These are phyloP conservation scores for Albugo candida DNA, from an alignment of 352 stramenopile species.

Conservation along the genomic window DNA sequence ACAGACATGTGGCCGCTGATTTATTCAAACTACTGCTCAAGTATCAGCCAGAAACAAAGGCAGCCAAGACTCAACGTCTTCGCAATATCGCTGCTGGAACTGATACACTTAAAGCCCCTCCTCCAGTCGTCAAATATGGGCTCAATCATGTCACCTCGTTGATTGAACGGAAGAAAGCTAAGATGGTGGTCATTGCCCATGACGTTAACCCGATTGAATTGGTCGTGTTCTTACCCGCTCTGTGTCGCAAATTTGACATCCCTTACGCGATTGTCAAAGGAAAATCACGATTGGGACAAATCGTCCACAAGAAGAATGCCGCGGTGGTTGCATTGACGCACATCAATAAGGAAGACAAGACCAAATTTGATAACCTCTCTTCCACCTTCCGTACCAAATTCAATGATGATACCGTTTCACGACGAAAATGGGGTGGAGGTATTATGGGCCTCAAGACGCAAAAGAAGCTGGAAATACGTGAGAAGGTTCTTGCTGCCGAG, in stretches of 20 bases:
- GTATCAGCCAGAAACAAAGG: conserved; percentile 98
- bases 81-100: conserved; percentile 91
- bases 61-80: conserved; percentile 93
- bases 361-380: conserved; percentile 88
- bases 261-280: conserved; percentile 99
- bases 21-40: conserved; percentile 98
- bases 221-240: conserved; percentile 93
- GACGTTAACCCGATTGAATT: conserved; percentile 98
- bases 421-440: conserved; percentile 97
- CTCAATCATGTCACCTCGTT: conserved; percentile 98
- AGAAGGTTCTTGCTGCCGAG: conserved; percentile 94
- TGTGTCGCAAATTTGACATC: conserved; percentile 99
- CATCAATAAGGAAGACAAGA: conserved; percentile 96
- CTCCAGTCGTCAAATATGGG: conserved; percentile 94
- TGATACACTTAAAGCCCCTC: conserved; percentile 72
- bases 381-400: conserved; percentile 91
- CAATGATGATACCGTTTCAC: conserved; percentile 84
- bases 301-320: conserved; percentile 98
- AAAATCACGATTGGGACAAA: conserved; percentile 94
- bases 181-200: conserved; percentile 97
- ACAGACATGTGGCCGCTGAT: conserved; percentile 96
- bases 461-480: conserved; percentile 96
- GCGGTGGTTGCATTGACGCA: conserved; percentile 89
- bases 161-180: conserved; percentile 99
- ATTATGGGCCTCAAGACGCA: conserved; percentile 99